A percentile compares a stretch with the other conserved stretches of the same genome.
Evolutionary conservation across 805 yeast species (phyloP).

Genomic region (Spathaspora gorwiae): DNA sequence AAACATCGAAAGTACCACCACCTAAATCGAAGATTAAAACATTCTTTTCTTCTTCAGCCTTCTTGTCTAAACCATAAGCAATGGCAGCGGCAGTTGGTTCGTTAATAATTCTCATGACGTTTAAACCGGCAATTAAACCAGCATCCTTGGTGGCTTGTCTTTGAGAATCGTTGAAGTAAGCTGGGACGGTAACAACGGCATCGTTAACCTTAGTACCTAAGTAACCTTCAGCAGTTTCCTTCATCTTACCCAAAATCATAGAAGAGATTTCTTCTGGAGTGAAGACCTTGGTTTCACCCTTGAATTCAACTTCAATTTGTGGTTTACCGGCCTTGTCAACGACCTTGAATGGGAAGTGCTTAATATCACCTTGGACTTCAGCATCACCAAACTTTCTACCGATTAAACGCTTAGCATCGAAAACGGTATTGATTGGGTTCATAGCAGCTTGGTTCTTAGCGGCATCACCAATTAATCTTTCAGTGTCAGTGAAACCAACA

Average conservation of each 20-base stretch:
- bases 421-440: conserved; percentile 89
- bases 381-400: conserved; percentile 85
- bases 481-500: conserved; percentile 91
- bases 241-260: conserved; percentile 87
- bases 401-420: conserved; percentile 89
- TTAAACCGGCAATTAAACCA: conserved; percentile 93
- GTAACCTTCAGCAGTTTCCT: conserved; percentile 89
- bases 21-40: conserved; percentile 46
- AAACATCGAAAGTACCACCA: conserved; percentile 48
- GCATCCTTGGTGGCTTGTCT: conserved; percentile 99
- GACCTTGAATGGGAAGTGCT: conserved; percentile 82
- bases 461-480: conserved; percentile 94
- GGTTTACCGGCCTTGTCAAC: conserved; percentile 74
- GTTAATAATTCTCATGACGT: conserved; percentile 90
- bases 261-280: conserved; percentile 95
- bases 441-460: conserved; percentile 98
- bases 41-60: conserved; percentile 61
- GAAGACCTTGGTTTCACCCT: conserved; percentile 84
- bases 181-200: conserved; percentile 96
- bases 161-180: conserved; percentile 95
- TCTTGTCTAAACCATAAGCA: conserved; percentile 53
- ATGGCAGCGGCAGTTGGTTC: conserved; percentile 90
- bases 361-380: conserved; percentile 59
- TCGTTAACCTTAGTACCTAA: conserved; percentile 53
- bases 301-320: conserved; percentile 75